These are phyloP conservation scores for Sclerotinia borealis DNA, from an alignment of 2,329 filamentous ascomycete species.

Conservation along the genomic window DNA sequence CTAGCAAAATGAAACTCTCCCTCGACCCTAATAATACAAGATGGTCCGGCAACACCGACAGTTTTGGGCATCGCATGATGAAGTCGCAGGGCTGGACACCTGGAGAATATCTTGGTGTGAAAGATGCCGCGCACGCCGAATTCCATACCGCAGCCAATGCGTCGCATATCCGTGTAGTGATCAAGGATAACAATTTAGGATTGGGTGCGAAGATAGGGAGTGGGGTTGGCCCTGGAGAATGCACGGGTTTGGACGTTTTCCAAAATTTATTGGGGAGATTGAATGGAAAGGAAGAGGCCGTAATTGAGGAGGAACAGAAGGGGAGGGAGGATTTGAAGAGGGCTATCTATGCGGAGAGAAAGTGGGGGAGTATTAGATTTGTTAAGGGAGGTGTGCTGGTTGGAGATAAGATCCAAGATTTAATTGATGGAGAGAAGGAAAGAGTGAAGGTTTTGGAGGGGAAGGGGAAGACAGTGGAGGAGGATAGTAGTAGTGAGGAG, in stretches of 20 bases:
- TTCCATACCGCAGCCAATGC: constrained; percentile 75
- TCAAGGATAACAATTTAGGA: constrained; percentile 90
- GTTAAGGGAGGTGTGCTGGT: constrained; percentile 73
- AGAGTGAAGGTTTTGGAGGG: constrained; percentile 28
- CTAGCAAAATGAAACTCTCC: constrained; percentile 57
- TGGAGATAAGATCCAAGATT: constrained; percentile 49
- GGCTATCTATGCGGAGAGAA: constrained; percentile 65
- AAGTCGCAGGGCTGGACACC: constrained; percentile 85
- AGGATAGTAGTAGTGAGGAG: constrained; percentile 12
- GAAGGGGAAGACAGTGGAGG: constrained; percentile 1
- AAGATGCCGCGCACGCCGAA: constrained; percentile 66
- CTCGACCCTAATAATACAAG: constrained; percentile 92
- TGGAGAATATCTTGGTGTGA: constrained; percentile 73
- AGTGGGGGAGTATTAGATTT: constrained; percentile 78
- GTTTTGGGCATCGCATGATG: constrained; percentile 87
- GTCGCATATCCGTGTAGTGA: constrained; percentile 74
- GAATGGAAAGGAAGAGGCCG: constrained; percentile 78
- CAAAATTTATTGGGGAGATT: constrained; percentile 80
- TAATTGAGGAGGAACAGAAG: constrained; percentile 63
- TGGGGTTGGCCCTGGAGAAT: constrained; percentile 58
- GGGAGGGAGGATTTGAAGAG: constrained; percentile 64
- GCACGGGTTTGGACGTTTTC: constrained; percentile 82
- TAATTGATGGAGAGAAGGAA: constrained; percentile 35
- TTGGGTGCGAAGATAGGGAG: constrained; percentile 74
- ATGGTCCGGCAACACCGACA: constrained; percentile 77